A percentile compares a stretch with the other conserved stretches of the same genome.
Evolutionary conservation across 2,329 filamentous ascomycete species (phyloP).

Genomic region (Paramyrothecium roridum): DNA sequence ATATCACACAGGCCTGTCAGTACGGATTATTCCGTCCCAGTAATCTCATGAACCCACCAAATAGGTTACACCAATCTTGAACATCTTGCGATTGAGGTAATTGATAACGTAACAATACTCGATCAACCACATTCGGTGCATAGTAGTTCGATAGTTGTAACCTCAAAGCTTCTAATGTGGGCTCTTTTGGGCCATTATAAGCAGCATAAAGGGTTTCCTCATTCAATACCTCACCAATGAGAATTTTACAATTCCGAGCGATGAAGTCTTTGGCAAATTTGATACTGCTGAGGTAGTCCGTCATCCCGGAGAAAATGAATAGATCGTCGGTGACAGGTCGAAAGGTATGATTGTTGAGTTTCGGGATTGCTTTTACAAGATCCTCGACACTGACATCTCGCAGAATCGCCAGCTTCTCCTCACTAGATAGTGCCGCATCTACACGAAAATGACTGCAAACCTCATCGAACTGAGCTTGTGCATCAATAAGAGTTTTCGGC

Average conservation of each 20-base stretch:
- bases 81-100: constrained; percentile 24
- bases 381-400: constrained; percentile 25
- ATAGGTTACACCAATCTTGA: constrained; percentile 32
- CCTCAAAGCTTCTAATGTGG: constrained; percentile 27
- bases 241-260: constrained; percentile 25
- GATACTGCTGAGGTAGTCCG: constrained; percentile 31
- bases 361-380: constrained; percentile 28
- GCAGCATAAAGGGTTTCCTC: constrained; percentile 40
- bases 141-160: constrained; percentile 41
- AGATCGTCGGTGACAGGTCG: constrained; percentile 38
- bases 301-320: constrained; percentile 35
- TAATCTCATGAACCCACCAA: constrained; percentile 27
- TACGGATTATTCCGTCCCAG: no score
- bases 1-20: background rate
- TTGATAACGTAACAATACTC: constrained; percentile 29
- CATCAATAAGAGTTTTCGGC: constrained; percentile 32
- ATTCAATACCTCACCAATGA: constrained; percentile 40
- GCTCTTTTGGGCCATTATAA: constrained; percentile 31
- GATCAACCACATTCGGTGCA: constrained; percentile 30
- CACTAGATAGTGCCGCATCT: constrained; percentile 10
- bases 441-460: constrained; percentile 31
- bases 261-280: constrained; percentile 34
- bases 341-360: constrained; percentile 42
- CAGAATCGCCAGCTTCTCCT: constrained; percentile 27
- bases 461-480: constrained; percentile 39